Percentiles rank a stretch among this genome's conserved stretches.
Evolutionary conservation across 805 yeast genomes (phyloP).

Genomic region (Candida ficus): DNA sequence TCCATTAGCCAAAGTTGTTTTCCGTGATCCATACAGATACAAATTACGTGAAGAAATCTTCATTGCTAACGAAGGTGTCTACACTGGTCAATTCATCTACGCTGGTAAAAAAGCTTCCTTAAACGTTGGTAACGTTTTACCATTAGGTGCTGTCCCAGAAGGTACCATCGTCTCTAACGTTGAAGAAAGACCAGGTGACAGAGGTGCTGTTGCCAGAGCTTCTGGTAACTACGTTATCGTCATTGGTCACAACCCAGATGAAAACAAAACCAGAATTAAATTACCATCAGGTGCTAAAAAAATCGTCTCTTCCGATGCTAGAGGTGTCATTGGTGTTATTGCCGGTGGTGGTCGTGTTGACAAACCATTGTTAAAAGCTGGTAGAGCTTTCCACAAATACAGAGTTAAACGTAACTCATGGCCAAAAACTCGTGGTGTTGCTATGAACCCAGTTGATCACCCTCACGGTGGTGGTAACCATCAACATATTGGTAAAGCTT

Average conservation of each 20-base stretch:
- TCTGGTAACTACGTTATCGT: constrained; percentile 99
- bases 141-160: constrained; percentile 96
- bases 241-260: constrained; percentile 99
- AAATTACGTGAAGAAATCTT: constrained; percentile 97
- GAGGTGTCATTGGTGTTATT: constrained; percentile 99
- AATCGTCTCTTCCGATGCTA: constrained; percentile 89
- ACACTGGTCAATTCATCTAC: constrained; percentile 98
- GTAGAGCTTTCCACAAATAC: constrained; percentile 99
- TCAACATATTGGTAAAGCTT: constrained; percentile 99
- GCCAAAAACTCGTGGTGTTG: constrained; percentile 99
- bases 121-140: constrained; percentile 95
- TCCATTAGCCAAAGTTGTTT: constrained; percentile 97
- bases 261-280: constrained; percentile 98
- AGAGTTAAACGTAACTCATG: constrained; percentile 99
- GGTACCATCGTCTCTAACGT: constrained; percentile 99
- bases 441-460: constrained; percentile 99
- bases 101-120: constrained; percentile 98
- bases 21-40: constrained; percentile 99
- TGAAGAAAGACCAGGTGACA: constrained; percentile 98
- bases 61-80: constrained; percentile 99
- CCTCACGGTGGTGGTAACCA: constrained; percentile 99
- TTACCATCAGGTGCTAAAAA: constrained; percentile 99
- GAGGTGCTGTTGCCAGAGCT: constrained; percentile 99
- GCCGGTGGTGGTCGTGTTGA: constrained; percentile 99
- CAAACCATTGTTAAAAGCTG: constrained; percentile 99